Conservation (phyloP, 495 filamentous ascomycete genomes). For the Parathielavia appendiculata region DNA sequence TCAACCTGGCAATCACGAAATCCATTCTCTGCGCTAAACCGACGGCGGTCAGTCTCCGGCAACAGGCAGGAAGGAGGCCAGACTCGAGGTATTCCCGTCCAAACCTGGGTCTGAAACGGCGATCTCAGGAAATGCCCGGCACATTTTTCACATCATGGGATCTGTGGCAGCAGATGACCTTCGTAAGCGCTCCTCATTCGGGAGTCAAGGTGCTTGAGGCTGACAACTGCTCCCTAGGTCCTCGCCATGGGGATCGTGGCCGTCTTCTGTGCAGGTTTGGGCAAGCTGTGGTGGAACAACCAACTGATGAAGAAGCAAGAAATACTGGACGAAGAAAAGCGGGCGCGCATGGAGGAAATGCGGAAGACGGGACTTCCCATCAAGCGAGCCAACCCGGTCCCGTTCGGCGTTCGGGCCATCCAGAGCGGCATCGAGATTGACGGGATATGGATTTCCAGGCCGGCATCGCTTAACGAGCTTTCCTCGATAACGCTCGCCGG, state of each 20-base stretch:
- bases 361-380: conserved; percentile 44
- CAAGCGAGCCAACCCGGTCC: conserved; percentile 57
- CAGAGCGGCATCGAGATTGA: conserved; percentile 81
- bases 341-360: conserved; percentile 50
- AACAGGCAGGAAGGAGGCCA: no score
- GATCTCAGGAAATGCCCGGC: conserved; percentile 16
- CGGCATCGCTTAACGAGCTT: conserved; percentile 49
- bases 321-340: conserved; percentile 59
- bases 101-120: neutral
- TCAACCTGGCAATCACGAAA: no score
- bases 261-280: conserved; percentile 49
- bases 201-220: conserved; percentile 8
- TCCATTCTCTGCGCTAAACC: no score
- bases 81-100: neutral
- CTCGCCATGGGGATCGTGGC: conserved; percentile 45
- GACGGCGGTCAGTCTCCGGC: no score
- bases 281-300: conserved; percentile 59
- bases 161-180: conserved; percentile 86
- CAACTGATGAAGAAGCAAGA: conserved; percentile 60
- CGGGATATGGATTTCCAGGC: conserved; percentile 79
- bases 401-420: conserved; percentile 84
- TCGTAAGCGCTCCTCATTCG: conserved; percentile 53
- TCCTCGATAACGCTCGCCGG: conserved; percentile 32
- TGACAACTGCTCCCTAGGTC: conserved; percentile 32
- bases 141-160: conserved; percentile 72